phyloP scores from a whole-genome alignment of 164 flowering plant genomes.

The Liquidambar formosana region DNA sequence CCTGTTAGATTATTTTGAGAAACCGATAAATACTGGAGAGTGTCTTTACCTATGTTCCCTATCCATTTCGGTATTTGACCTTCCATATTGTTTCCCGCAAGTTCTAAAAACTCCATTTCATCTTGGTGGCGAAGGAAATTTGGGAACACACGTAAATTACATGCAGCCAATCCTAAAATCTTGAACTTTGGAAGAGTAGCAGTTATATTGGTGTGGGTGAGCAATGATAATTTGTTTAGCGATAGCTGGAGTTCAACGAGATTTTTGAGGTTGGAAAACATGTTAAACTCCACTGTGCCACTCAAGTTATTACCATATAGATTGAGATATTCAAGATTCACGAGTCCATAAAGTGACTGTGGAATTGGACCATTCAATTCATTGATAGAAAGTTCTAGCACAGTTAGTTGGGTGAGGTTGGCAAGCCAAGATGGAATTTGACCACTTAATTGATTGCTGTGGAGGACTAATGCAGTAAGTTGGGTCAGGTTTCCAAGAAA shows the following conservation, averaged over 20 bases:
- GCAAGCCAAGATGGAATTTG: slow-evolving; percentile 19
- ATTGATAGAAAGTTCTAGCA: too few relatives aligned
- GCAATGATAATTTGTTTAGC: neutral
- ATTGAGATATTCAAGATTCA: too few relatives aligned
- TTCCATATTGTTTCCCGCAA: neutral
- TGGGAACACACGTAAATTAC: neutral
- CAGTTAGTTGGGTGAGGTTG: neutral
- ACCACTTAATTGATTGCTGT: slow-evolving; percentile 4
- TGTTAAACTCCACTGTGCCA: too few relatives aligned
- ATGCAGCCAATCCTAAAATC: neutral
- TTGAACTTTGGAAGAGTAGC: neutral
- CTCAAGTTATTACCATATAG: too few relatives aligned
- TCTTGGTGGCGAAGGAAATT: too few relatives aligned
- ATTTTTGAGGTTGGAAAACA: neutral
- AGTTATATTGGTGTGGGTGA: neutral
- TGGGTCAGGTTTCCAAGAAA: too few relatives aligned
- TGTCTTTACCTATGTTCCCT: neutral
- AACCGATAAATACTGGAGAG: neutral
- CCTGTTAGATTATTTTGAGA: neutral
- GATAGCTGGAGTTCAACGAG: neutral
- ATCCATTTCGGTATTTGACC: neutral
- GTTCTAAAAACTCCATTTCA: neutral
- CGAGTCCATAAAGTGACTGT: too few relatives aligned
- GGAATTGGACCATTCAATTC: too few relatives aligned
- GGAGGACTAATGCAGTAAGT: too few relatives aligned